Base-by-base conservation (phyloP, 2,329 filamentous ascomycete genomes). In the Epicoccum nigrum region DNA sequence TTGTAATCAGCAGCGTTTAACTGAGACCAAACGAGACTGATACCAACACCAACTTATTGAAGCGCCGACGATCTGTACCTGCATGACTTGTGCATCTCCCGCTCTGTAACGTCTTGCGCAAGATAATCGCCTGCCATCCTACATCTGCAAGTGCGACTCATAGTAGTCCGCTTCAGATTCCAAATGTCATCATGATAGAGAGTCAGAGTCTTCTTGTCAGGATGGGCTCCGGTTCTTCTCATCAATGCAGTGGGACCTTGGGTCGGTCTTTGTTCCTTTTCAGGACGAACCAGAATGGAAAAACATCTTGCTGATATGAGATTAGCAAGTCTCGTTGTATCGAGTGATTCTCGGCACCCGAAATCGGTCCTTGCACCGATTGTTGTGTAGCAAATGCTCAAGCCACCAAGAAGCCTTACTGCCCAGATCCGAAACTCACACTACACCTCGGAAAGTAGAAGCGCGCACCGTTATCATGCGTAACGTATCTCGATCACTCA, bases 1-100 rank as follows among this genome's bases (percentile, higher is more conserved):
- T n/a, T 37, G 31, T 23, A 25, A 31, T 5, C 20, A 19, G 13
- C 37, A 32, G 31, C 31, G 42, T 42, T 31, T 38, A n/a, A 17
- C 15, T 31, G 23, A 17, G 30, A 45, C 37, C 28, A 41, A 35
- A 25, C 19, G 31, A 45, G 34, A 21, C 9, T 21, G n/a, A 27
- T 9, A 42, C 31, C 49, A 51, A 51, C 37, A 37, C 42, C 42
- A 41, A 45, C 48, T 25, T 25, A 42, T 31, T 17, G 35, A 51
- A 46, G 37, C 49, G 42, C 49, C 27, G 37, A 51, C 25, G 27
- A 46, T 33, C 32, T 33, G 25, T 37, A 42, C 42, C 49, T 51
- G 42, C 49, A 51, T 45, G 32, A 41, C 25, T 15, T 40, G 42
- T 25, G 20, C 48, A 42, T 51, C 48, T 51, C 48, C 48, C 48